Conservation (phyloP, 169 alveolate species). For the Plasmodium berghei region DNA sequence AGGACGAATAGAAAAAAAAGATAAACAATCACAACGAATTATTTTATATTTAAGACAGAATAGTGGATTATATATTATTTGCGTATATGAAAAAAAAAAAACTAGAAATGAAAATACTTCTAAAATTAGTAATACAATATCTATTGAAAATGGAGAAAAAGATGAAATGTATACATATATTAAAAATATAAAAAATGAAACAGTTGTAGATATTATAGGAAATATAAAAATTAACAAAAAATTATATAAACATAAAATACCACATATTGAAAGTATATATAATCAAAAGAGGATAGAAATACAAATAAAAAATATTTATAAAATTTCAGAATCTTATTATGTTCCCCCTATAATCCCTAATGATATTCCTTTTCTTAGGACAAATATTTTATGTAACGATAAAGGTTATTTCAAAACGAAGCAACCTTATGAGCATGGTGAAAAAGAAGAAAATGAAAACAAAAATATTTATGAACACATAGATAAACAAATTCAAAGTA, state of each 20-base stretch:
- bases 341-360: slow-evolving; percentile 7
- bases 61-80: slow-evolving; percentile 25
- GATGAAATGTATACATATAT: slow-evolving; percentile 34
- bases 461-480: no score
- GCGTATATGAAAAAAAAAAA: slow-evolving; percentile 48
- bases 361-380: background rate
- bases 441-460: background rate
- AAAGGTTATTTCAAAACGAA: no score
- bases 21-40: slow-evolving; percentile 43
- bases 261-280: slow-evolving; percentile 34
- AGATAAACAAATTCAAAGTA: background rate
- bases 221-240: slow-evolving; percentile 27
- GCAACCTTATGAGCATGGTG: background rate
- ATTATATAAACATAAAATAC: slow-evolving; percentile 1
- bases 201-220: slow-evolving; percentile 36
- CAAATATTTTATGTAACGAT: no score
- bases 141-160: background rate
- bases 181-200: slow-evolving; percentile 55
- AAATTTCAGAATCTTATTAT: slow-evolving; percentile 34
- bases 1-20: slow-evolving; percentile 39
- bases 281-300: slow-evolving; percentile 34
- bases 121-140: no score
- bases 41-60: slow-evolving; percentile 29
- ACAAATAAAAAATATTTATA: background rate
- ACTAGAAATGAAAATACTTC: no score